Percentiles rank a stretch among this genome's conserved stretches.
phyloP scores from a whole-genome alignment of 2,329 filamentous ascomycete species.

The Microdochium bolleyi region DNA sequence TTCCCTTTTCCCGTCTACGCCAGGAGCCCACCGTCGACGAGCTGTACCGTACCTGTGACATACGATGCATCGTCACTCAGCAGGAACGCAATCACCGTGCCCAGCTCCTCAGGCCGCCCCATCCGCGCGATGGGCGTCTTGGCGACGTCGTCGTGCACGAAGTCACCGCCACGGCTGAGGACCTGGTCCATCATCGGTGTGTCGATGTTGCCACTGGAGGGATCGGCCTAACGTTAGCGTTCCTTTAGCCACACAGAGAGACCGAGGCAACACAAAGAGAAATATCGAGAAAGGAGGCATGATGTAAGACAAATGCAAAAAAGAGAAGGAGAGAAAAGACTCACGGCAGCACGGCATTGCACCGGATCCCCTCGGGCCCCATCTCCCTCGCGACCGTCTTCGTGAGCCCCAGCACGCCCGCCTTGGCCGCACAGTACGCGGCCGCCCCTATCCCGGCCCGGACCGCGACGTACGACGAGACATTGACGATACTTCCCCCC shows the following conservation, averaged over 20 bases:
- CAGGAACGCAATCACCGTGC: constrained; percentile 23
- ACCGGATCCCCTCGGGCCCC: constrained; percentile 13
- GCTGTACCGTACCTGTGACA: constrained; percentile 10
- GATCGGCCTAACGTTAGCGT: too few relatives aligned
- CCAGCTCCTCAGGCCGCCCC: constrained; percentile 20
- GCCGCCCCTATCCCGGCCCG: constrained; percentile 21
- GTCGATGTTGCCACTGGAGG: constrained; percentile 19
- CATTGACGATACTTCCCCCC: constrained; percentile 38
- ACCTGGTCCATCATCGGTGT: constrained; percentile 15
- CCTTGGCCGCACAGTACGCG: constrained; percentile 20
- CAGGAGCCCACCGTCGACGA: not conserved
- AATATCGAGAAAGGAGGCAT: too few relatives aligned
- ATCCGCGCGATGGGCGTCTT: constrained; percentile 12
- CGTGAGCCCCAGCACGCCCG: constrained; percentile 19
- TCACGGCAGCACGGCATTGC: constrained; percentile 21
- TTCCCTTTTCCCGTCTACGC: not conserved
- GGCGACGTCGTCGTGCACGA: constrained; percentile 5
- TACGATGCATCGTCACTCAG: constrained; percentile 21
- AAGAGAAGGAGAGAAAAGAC: constrained; percentile 1
- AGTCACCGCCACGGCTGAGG: constrained; percentile 7
- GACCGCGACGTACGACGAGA: constrained; percentile 23
- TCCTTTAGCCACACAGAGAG: too few relatives aligned
- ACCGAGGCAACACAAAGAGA: too few relatives aligned
- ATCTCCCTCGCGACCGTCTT: constrained; percentile 20
- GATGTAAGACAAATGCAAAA: too few relatives aligned